A percentile compares a stretch with the other conserved stretches of the same genome.
phyloP scores from a whole-genome alignment of 2,329 filamentous ascomycete species.

The Neophaeococcomyces mojaviensis region DNA sequence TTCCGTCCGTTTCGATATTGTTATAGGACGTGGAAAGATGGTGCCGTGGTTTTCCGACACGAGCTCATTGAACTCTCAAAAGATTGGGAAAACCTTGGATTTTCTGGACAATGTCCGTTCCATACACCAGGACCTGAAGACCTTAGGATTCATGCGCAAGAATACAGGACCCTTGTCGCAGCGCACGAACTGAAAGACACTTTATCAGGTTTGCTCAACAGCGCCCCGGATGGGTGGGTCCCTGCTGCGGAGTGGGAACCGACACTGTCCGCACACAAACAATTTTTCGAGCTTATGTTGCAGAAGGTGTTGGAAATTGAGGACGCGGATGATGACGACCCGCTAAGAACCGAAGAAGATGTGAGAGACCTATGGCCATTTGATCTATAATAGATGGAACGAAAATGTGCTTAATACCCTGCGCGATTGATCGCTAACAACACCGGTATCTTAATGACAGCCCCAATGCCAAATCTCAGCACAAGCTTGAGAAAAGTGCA shows the following conservation, averaged over 20 bases:
- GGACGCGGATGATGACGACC: background rate
- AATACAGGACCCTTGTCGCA: slow-evolving; percentile 29
- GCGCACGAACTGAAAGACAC: slow-evolving; percentile 16
- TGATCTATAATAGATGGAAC: background rate
- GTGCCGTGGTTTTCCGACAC: slow-evolving; percentile 32
- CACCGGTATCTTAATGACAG: no score
- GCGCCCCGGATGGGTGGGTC: slow-evolving; percentile 31
- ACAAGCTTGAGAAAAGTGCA: no score
- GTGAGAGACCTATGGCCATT: slow-evolving; percentile 4
- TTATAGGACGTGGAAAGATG: slow-evolving; percentile 36
- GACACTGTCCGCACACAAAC: slow-evolving; percentile 25
- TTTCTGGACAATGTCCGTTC: slow-evolving; percentile 29
- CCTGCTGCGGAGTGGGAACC: slow-evolving; percentile 29
- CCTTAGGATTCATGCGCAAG: slow-evolving; percentile 24
- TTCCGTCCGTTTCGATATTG: slow-evolving; percentile 35
- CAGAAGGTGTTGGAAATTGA: slow-evolving; percentile 23
- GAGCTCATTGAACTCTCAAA: slow-evolving; percentile 34
- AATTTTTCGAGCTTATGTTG: slow-evolving; percentile 28
- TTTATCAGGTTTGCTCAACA: slow-evolving; percentile 27
- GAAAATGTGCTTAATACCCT: no score
- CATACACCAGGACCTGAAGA: slow-evolving; percentile 22
- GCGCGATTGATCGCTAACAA: no score
- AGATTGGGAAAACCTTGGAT: slow-evolving; percentile 33
- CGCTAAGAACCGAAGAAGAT: background rate
- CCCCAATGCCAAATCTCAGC: no score